A percentile compares a stretch with the other conserved stretches of the same genome.
Conservation (phyloP, 2,329 filamentous ascomycete species). For the Lachnellula occidentalis region DNA sequence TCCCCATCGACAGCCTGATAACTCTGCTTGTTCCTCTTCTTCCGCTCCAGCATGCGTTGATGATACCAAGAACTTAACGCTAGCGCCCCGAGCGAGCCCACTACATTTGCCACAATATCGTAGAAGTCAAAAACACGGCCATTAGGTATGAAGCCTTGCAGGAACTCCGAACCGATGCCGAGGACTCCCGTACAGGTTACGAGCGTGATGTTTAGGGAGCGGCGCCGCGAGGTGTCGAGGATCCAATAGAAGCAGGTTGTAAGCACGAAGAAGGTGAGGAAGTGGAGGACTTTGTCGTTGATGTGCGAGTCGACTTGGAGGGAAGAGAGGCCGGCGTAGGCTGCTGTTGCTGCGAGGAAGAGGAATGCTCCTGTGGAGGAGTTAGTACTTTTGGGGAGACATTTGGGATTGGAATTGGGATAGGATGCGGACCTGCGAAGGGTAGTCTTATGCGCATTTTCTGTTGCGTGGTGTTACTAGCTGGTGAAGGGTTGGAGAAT, state of each 20-base stretch:
- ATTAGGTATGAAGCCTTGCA: conserved; percentile 71
- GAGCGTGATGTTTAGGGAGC: conserved; percentile 77
- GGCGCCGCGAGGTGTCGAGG: conserved; percentile 81
- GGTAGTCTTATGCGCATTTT: conserved; percentile 79
- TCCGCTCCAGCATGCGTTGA: conserved; percentile 87
- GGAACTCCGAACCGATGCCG: conserved; percentile 68
- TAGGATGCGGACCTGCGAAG: conserved; percentile 71
- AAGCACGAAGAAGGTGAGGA: conserved; percentile 82
- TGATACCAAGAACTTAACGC: conserved; percentile 87
- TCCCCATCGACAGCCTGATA: conserved; percentile 65
- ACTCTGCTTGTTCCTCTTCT: conserved; percentile 61
- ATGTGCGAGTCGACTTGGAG: conserved; percentile 49
- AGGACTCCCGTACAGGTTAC: conserved; percentile 69
- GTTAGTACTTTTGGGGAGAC: conserved; percentile 11
- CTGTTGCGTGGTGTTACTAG: conserved; percentile 10
- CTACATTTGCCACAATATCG: conserved; percentile 82
- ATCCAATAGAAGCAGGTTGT: conserved; percentile 95
- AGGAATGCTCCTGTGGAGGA: conserved; percentile 56
- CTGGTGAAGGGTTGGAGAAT: background rate
- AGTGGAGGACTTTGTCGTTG: conserved; percentile 88
- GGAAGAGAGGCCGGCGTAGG: conserved; percentile 71
- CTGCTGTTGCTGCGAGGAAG: conserved; percentile 67
- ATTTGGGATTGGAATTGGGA: background rate
- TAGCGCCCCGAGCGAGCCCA: conserved; percentile 68
- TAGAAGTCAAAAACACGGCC: conserved; percentile 68